These are phyloP conservation scores for Geoglossum glabrum DNA, from an alignment of 495 filamentous ascomycete genomes.

Conservation along the genomic window DNA sequence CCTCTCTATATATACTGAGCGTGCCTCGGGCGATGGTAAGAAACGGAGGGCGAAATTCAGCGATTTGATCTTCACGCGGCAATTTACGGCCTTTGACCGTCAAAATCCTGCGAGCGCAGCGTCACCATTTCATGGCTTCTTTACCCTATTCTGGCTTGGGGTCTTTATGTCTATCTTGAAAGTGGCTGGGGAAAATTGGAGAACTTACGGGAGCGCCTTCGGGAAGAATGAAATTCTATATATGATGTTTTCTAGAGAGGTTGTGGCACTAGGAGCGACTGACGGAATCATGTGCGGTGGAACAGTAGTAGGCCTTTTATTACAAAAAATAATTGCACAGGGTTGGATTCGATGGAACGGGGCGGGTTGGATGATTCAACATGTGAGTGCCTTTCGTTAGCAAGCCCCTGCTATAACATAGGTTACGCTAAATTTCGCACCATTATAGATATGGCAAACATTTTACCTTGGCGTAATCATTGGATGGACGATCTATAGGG, in stretches of 20 bases:
- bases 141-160: conserved; percentile 54
- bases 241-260: conserved; percentile 44
- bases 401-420: no score
- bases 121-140: conserved; percentile 54
- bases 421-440: no score
- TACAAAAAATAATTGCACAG: conserved; percentile 35
- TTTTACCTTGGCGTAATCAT: conserved; percentile 36
- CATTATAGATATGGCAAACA: conserved; percentile 44
- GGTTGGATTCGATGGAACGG: conserved; percentile 40
- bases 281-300: conserved; percentile 43
- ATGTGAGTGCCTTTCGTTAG: conserved; percentile 18
- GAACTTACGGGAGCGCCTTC: conserved; percentile 35
- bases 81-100: conserved; percentile 50
- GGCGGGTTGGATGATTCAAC: conserved; percentile 48
- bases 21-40: conserved; percentile 15
- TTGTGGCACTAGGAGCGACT: conserved; percentile 41
- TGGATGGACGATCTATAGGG: conserved; percentile 37
- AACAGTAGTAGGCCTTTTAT: conserved; percentile 34
- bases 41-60: conserved; percentile 31
- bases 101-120: conserved; percentile 34
- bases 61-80: conserved; percentile 46
- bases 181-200: conserved; percentile 44
- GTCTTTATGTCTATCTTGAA: conserved; percentile 40
- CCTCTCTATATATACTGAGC: conserved; percentile 21
- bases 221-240: conserved; percentile 47